Conservation (phyloP, 179 eudicot species). For the Vitellaria paradoxa region DNA sequence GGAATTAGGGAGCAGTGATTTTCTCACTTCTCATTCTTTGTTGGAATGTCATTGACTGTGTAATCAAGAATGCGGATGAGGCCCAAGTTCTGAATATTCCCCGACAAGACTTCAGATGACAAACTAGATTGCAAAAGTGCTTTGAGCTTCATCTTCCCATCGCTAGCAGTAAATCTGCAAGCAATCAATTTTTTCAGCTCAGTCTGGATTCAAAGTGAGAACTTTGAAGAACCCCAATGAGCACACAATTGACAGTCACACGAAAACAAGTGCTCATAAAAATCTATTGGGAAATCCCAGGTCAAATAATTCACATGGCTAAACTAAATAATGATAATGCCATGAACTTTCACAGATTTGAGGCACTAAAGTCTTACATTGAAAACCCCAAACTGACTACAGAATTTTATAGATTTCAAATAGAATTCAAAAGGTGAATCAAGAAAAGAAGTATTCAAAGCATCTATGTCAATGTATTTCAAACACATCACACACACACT, state of each 20-base stretch:
- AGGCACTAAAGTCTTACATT: no score
- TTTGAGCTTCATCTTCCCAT: slow-evolving; percentile 78
- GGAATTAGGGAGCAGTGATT: background rate
- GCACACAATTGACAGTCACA: background rate
- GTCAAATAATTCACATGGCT: background rate
- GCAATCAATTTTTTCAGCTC: slow-evolving; percentile 12
- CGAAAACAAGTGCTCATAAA: background rate
- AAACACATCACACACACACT: background rate
- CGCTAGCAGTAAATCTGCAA: slow-evolving; percentile 73
- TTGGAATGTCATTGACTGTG: slow-evolving; percentile 75
- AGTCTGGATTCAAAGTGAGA: no score
- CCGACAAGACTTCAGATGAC: slow-evolving; percentile 62
- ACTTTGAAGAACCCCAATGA: background rate
- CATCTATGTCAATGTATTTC: background rate
- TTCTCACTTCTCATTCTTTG: slow-evolving; percentile 74
- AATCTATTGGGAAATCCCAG: background rate
- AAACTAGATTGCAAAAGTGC: slow-evolving; percentile 64
- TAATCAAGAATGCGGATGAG: slow-evolving; percentile 70
- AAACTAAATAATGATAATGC: no score
- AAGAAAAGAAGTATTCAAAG: background rate
- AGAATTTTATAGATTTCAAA: no score
- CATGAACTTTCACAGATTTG: background rate
- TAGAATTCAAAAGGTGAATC: background rate
- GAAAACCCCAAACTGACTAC: no score
- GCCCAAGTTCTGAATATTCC: slow-evolving; percentile 79